phyloP scores from a whole-genome alignment of 306 rosid genomes.

The Luffa acutangula region DNA sequence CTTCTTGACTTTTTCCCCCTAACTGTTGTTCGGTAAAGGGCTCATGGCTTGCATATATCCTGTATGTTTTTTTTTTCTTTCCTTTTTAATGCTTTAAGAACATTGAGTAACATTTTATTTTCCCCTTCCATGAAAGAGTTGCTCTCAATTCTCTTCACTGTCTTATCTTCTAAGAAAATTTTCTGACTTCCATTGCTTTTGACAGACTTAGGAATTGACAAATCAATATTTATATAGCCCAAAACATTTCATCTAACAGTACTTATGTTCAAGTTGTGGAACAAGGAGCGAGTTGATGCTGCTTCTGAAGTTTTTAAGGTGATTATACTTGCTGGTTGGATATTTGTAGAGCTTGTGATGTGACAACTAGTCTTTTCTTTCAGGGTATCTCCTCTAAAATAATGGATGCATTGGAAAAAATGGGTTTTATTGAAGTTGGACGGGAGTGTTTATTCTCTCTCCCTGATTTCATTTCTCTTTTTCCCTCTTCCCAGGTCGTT shows the following conservation, averaged over 20 bases:
- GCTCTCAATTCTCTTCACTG: background rate
- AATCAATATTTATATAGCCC: conserved; percentile 75
- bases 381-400: conserved; percentile 69
- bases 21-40: background rate
- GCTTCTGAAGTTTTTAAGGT: conserved; percentile 76
- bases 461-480: too few species aligned
- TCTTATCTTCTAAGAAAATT: background rate
- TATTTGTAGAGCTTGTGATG: conserved; percentile 16
- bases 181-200: conserved; percentile 17
- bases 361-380: conserved; percentile 12
- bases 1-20: background rate
- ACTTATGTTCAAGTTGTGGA: conserved; percentile 94
- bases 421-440: too few species aligned
- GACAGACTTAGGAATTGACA: conserved; percentile 63
- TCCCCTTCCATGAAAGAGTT: background rate
- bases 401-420: conserved; percentile 65
- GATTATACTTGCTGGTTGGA: conserved; percentile 11
- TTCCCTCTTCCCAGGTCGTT: too few species aligned
- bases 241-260: conserved; percentile 83
- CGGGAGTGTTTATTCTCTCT: too few species aligned
- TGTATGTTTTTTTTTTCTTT: background rate
- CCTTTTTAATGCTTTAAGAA: background rate
- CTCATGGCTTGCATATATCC: background rate
- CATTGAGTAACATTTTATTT: background rate
- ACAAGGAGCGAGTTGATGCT: conserved; percentile 59